Base-by-base conservation (phyloP, 352 stramenopile species). In the Phytophthora syringae region DNA sequence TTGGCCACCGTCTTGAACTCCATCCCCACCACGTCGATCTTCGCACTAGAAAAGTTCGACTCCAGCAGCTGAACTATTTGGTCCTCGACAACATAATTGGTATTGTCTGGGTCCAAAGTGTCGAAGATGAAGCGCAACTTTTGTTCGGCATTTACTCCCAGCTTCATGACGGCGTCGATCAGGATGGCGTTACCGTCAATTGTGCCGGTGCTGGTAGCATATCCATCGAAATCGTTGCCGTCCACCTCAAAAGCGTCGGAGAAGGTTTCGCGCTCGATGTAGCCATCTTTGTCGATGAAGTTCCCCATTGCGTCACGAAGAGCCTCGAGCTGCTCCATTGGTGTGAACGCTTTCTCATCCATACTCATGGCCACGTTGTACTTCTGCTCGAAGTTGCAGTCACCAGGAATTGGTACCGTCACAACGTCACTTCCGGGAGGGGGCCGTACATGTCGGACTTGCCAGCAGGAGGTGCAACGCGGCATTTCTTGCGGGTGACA, bases 71-170 rank as follows among this genome's bases (percentile, higher is more conserved):
- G 60, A 25, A 83, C 75, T 36, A 93, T 74, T 60, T 93, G 86
- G 24, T 82, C 73, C 52, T 82, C 64, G 5, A 82, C 82, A 43
- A 95, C 78, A 48, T 64, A 79, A 13, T 80, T 80, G 7, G 64
- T 58, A 30, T 76, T 73, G 48, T 86, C 71, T 0, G 71, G 67
- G 57, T 95, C 86, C 6, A 95, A 70, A 27, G 84, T 92, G 42
- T 95, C 84, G 42, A 95, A 95, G 57, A 95, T 95, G 60, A 93
- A 93, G 25, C 70, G 80, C 36, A 95, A 72, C 50, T 93, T 95
- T 40, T 92, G 81, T 39, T 95, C 82, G 3, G 62, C 80, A 40
- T 67, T 77, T 3, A 95, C 82, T 44, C 93, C 73, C 10, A 95
- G 68, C n/a, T 93, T 80, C 72, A 95, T 74, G 13, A 91, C 84